phyloP scores from a whole-genome alignment of 2,329 filamentous ascomycete genomes.

The Neoascochyta sp. region DNA sequence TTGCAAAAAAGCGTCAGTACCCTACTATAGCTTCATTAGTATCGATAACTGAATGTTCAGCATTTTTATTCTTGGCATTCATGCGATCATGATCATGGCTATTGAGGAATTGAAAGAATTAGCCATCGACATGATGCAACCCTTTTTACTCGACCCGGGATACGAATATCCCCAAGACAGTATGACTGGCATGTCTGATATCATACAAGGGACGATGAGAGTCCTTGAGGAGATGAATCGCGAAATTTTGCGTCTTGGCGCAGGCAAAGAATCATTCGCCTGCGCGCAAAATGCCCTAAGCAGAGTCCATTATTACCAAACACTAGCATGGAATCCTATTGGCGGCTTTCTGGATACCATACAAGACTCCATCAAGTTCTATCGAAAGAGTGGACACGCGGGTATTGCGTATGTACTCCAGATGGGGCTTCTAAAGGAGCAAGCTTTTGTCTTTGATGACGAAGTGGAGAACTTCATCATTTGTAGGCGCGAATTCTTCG shows the following conservation, averaged over 20 bases:
- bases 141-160: neutral
- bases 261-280: no score
- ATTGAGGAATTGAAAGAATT: neutral
- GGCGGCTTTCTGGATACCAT: neutral
- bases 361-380: neutral
- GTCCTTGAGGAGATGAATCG: no score
- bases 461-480: neutral
- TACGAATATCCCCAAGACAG: neutral
- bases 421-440: neutral
- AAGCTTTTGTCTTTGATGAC: neutral
- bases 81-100: conserved; percentile 1
- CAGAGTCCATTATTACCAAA: no score
- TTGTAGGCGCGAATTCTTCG: neutral
- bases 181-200: neutral
- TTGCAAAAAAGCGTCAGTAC: no score
- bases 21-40: no score
- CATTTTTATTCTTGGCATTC: conserved; percentile 1
- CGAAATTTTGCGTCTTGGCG: no score
- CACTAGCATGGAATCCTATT: no score
- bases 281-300: no score
- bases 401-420: conserved; percentile 1
- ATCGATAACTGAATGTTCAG: neutral
- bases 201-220: neutral
- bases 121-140: neutral
- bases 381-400: neutral